Conservation (phyloP, 148 eudicot species). For the Nyssa sinensis region DNA sequence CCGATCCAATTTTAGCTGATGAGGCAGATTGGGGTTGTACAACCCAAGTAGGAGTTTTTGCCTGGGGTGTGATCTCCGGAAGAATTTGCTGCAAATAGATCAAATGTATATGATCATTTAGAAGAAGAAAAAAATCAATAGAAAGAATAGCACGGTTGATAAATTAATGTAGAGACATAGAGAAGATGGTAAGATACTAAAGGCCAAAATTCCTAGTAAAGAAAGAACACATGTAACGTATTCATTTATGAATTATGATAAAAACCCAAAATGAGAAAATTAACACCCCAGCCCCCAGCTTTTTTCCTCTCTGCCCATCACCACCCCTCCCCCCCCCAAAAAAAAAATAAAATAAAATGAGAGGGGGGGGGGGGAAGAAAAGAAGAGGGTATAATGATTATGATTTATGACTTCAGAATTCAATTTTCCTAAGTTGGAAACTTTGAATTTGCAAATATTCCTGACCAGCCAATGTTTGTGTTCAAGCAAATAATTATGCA, state of each 20-base stretch:
- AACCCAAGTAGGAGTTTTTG: conserved; percentile 49
- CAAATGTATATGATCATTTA: background rate
- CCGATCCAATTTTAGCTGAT: conserved; percentile 41
- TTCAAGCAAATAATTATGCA: background rate
- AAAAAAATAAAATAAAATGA: too few relatives aligned
- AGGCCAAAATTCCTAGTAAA: background rate
- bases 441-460: background rate
- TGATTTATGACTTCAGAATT: too few relatives aligned
- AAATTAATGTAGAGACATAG: background rate
- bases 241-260: too few relatives aligned
- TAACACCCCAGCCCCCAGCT: too few relatives aligned
- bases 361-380: too few relatives aligned
- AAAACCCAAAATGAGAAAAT: too few relatives aligned
- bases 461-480: background rate
- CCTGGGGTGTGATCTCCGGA: conserved; percentile 37
- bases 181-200: background rate
- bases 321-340: too few relatives aligned
- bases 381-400: too few relatives aligned
- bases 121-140: background rate
- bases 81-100: conserved; percentile 36
- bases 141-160: background rate
- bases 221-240: too few relatives aligned
- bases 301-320: too few relatives aligned
- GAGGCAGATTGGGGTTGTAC: conserved; percentile 51
- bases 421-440: background rate